phyloP scores from a whole-genome alignment of 176 grass and related monocot species.

The Oryza coarctata region DNA sequence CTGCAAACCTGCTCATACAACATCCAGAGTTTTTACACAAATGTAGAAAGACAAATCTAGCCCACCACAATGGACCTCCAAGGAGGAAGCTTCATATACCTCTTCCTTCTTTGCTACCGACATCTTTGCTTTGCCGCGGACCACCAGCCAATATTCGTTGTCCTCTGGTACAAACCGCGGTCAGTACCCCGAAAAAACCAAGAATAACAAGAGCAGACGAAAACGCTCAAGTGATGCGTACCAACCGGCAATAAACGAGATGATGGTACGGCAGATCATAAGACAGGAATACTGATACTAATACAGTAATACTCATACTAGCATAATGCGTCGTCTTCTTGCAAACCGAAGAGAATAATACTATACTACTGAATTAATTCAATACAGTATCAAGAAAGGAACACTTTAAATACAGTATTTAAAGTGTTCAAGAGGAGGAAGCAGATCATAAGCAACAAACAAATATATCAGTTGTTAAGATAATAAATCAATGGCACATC shows the following conservation, averaged over 20 bases:
- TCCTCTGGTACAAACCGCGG: constrained; percentile 33
- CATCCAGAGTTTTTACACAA: neutral
- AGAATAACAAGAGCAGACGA: constrained; percentile 13
- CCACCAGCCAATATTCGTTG: constrained; percentile 4
- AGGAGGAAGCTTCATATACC: constrained; percentile 37
- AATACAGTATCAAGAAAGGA: neutral
- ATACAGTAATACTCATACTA: neutral
- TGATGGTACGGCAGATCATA: constrained; percentile 10
- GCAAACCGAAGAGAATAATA: neutral
- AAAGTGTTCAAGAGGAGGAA: neutral
- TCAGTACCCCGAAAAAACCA: constrained; percentile 29
- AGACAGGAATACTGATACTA: neutral
- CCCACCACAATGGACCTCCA: constrained; percentile 9
- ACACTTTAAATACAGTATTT: neutral
- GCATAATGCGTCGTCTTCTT: neutral
- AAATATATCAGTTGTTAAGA: constrained; percentile 11
- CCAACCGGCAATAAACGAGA: constrained; percentile 9
- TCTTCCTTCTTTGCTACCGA: constrained; percentile 51
- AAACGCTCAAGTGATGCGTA: neutral
- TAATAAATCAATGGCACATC: neutral
- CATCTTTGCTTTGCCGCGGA: constrained; percentile 28
- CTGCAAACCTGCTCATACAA: constrained; percentile 45
- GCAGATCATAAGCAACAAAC: neutral
- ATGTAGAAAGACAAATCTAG: constrained; percentile 14
- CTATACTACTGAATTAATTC: neutral